Conservation (phyloP, 257 asterid genomes). For the Solanum lignicaule region DNA sequence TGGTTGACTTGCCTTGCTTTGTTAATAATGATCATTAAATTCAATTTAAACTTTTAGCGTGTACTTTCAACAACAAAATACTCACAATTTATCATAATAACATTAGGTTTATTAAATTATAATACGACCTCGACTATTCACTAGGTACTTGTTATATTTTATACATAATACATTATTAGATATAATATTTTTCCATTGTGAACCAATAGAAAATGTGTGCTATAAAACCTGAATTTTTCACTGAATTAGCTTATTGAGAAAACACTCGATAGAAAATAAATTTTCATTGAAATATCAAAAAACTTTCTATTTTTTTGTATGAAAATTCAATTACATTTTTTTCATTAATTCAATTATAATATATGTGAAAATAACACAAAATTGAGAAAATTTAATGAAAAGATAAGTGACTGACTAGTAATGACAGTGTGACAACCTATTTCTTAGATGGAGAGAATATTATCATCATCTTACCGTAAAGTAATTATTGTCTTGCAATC, state of each 20-base stretch:
- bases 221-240: too few species aligned
- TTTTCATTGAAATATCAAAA: too few species aligned
- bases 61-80: neutral
- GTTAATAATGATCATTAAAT: neutral
- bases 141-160: neutral
- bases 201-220: neutral
- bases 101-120: too few species aligned
- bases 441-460: neutral
- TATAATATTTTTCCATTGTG: too few species aligned
- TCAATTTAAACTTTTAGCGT: neutral
- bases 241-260: too few species aligned
- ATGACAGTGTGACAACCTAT: neutral
- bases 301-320: too few species aligned
- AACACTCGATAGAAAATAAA: too few species aligned
- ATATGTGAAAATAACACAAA: neutral
- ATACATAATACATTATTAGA: too few species aligned
- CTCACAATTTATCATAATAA: neutral
- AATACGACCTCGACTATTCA: too few species aligned
- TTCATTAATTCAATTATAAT: neutral
- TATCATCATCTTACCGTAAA: fast-evolving
- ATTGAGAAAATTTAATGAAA: too few species aligned
- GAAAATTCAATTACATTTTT: too few species aligned
- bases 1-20: neutral
- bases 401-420: too few species aligned
- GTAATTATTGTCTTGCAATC: neutral